Evolutionary conservation across 306 rosid genomes (phyloP).

Genomic region (cucumber (Cucumis sativus)): DNA sequence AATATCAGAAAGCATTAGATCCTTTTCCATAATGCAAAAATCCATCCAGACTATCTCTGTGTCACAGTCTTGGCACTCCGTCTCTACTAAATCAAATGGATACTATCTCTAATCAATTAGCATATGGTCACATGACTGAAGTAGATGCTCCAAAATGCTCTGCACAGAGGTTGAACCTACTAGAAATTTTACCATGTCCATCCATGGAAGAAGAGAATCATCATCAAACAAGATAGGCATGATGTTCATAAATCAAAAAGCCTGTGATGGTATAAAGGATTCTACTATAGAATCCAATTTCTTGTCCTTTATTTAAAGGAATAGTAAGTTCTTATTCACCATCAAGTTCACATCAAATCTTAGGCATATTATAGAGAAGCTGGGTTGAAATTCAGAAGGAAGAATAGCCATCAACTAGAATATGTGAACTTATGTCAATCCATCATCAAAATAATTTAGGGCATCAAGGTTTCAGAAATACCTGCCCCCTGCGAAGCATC

Average conservation of each 20-base stretch:
- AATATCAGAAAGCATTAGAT: background rate
- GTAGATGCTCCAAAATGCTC: background rate
- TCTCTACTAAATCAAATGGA: background rate
- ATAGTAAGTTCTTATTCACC: background rate
- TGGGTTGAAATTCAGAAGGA: background rate
- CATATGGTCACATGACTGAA: background rate
- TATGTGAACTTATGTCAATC: background rate
- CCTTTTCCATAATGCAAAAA: background rate
- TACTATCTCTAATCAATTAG: background rate
- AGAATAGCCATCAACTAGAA: background rate
- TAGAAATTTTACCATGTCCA: background rate
- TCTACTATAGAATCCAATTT: background rate
- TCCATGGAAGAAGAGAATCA: background rate
- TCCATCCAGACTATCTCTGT: background rate
- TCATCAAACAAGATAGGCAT: background rate
- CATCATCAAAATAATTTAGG: background rate
- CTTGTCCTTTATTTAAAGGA: background rate
- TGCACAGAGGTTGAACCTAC: background rate
- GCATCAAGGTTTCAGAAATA: slow-evolving; percentile 3
- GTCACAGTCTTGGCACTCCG: background rate
- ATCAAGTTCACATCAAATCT: background rate
- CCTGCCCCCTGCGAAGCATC: slow-evolving; percentile 91
- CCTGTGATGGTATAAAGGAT: background rate
- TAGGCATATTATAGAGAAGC: background rate
- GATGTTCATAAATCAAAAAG: background rate